Evolutionary conservation across 805 yeast genomes (phyloP).

Genomic region (Wickerhamiella allomyrinae): DNA sequence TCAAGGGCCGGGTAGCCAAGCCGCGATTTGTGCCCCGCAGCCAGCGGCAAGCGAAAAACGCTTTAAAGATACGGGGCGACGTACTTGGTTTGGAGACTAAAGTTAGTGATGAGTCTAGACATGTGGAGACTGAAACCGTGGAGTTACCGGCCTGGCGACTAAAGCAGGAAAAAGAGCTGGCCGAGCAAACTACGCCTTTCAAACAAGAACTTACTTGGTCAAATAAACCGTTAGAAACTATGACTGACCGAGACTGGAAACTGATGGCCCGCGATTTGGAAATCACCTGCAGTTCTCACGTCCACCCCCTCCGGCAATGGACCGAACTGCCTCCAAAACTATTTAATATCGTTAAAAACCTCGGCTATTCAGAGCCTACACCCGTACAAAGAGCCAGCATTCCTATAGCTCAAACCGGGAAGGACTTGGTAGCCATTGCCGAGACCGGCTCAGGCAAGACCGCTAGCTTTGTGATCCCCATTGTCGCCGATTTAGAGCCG

Average conservation of each 20-base stretch:
- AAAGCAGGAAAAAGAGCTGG: conserved; percentile 14
- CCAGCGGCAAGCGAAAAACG: too few relatives aligned
- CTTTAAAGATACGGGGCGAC: too few relatives aligned
- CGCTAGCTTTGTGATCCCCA: conserved; percentile 63
- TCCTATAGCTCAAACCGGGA: conserved; percentile 44
- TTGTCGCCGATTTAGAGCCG: conserved; percentile 39
- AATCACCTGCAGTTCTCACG: conserved; percentile 40
- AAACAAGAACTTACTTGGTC: conserved; percentile 32
- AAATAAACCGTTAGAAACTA: conserved; percentile 43
- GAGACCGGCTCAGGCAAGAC: conserved; percentile 97
- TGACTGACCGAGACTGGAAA: conserved; percentile 84
- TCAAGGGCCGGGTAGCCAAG: conserved; percentile 5
- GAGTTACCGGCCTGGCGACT: conserved; percentile 16
- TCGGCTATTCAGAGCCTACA: conserved; percentile 54
- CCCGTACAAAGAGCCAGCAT: conserved; percentile 85
- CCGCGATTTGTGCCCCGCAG: conserved; percentile 7
- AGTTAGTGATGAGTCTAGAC: conserved; percentile 5
- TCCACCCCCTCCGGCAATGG: conserved; percentile 65
- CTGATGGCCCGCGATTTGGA: conserved; percentile 65
- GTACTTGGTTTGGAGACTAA: too few relatives aligned
- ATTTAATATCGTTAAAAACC: conserved; percentile 11
- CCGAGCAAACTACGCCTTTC: not conserved
- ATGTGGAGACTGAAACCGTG: conserved; percentile 8
- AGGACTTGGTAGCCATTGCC: conserved; percentile 80
- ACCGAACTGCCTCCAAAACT: conserved; percentile 39